Base-by-base conservation (phyloP, 2,329 filamentous ascomycete genomes). In the Diaporthe amygdali region DNA sequence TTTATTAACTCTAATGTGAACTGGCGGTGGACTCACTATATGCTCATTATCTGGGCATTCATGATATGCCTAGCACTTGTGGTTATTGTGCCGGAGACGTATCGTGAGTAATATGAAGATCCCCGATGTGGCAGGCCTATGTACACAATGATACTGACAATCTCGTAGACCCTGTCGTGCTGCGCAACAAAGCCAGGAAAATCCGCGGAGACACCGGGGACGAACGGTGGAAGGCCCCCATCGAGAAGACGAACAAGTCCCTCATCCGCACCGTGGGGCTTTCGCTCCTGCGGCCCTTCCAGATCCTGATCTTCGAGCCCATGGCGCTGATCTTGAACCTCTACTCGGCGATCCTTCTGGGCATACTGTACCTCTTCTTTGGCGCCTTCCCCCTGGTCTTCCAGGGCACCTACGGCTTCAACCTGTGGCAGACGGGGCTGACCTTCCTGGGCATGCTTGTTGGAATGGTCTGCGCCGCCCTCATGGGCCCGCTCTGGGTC, bases 341-440 rank as follows among this genome's bases (percentile, higher is more conserved):
- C 27, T 93, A 95, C 76, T 94, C 93, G 0, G 94, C 94, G 47
- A 89, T 98, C 68, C 84, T 97, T n/a, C 86, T 97, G 9, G 95
- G 95, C 6, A 92, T 97, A 54, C 83, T 97, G 2, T 97, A 97
- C 79, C 89, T 97, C 47, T 97, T 97, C 84, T 97, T 97, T 79
- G 94, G 94, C 25, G 94, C 95, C 0, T 97, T 97, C 77, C 89
- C 92, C 6, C 84, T 97, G 54, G 91, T 97, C 20, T 97, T 97
- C 78, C 80, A 86, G 32, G 88, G 87, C 54, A 91, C 93, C 56
- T 92, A 97, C 79, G 90, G 89, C 25, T 95, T 97, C 83, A 90
- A 89, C 67, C 84, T 94, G 14, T 96, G 92, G 86, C 93, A 97
- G 81, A 86, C 89, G 14, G 95, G 95, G n/a, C 83, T 96, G 70